These are phyloP conservation scores for Colletotrichum sp. DNA, from an alignment of 2,329 filamentous ascomycete species.

Conservation along the genomic window DNA sequence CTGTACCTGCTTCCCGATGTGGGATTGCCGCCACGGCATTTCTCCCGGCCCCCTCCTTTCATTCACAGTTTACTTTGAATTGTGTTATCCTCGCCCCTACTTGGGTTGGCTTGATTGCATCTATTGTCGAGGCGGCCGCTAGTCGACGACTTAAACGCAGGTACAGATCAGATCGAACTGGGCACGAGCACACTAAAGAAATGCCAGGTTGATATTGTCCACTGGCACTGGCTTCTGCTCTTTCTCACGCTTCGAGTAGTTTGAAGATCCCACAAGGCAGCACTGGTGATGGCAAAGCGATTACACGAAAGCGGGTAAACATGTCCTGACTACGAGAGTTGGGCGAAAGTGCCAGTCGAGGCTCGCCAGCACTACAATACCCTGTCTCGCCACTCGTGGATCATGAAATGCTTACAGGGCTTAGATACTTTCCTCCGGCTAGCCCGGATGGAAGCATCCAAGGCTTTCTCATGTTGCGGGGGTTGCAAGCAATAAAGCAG, in stretches of 20 bases:
- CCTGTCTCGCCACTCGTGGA: not conserved
- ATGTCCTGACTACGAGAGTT: not conserved
- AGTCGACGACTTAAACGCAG: not conserved
- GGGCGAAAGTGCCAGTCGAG: not conserved
- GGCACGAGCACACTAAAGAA: not conserved
- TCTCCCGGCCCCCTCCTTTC: not conserved
- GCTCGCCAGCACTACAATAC: not conserved
- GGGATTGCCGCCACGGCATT: not conserved
- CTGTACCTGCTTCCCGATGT: not conserved
- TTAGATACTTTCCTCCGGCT: not conserved
- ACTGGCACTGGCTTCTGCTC: not conserved
- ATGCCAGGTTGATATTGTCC: not conserved
- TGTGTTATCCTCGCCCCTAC: not conserved
- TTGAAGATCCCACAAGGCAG: not conserved
- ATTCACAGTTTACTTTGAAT: not conserved
- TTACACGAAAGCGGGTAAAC: not conserved
- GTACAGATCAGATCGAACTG: not conserved
- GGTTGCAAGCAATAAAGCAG: not conserved
- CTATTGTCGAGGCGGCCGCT: not conserved
- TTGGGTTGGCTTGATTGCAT: not conserved
- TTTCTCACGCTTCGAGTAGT: not conserved
- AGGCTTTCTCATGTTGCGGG: not conserved
- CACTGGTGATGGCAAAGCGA: not conserved
- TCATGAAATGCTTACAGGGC: not conserved
- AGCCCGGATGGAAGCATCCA: not conserved